These are phyloP conservation scores for Corniculantispora saksenae DNA, from an alignment of 2,329 filamentous ascomycete genomes.

Conservation along the genomic window DNA sequence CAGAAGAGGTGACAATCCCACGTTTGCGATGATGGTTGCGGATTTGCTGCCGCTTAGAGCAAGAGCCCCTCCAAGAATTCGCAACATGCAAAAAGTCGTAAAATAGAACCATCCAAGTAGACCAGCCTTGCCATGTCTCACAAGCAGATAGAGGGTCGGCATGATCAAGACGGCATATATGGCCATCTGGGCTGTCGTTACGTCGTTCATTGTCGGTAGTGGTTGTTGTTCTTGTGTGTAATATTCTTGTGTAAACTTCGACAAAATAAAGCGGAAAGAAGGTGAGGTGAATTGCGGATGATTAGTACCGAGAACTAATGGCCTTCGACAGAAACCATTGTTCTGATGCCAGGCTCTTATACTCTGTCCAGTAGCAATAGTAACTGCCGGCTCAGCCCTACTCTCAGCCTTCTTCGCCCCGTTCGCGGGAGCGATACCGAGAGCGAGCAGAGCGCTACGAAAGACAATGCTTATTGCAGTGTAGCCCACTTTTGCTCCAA, in stretches of 20 bases:
- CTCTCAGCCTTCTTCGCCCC: slow-evolving; percentile 1
- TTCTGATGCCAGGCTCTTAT: neutral
- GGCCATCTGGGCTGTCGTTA: slow-evolving; percentile 31
- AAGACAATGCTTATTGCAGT: neutral
- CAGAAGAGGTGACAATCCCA: slow-evolving; percentile 42
- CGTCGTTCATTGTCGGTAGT: slow-evolving; percentile 18
- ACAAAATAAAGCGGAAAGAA: neutral
- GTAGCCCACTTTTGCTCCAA: neutral
- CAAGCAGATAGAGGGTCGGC: slow-evolving; percentile 32
- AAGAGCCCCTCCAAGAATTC: slow-evolving; percentile 36
- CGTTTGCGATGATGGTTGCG: slow-evolving; percentile 37
- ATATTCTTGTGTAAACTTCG: neutral
- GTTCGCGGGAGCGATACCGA: slow-evolving; percentile 22
- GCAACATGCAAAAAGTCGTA: slow-evolving; percentile 37
- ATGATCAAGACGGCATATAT: slow-evolving; percentile 38
- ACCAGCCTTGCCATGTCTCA: slow-evolving; percentile 36
- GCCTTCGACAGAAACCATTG: neutral
- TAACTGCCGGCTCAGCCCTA: neutral
- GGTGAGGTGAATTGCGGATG: no score
- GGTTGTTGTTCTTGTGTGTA: neutral
- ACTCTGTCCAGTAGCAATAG: neutral
- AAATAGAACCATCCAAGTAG: slow-evolving; percentile 42
- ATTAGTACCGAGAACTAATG: no score
- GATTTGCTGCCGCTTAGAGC: slow-evolving; percentile 29
- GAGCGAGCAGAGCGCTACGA: slow-evolving; percentile 1